Conservation (phyloP, 495 filamentous ascomycete species). For the Talaromyces liani region DNA sequence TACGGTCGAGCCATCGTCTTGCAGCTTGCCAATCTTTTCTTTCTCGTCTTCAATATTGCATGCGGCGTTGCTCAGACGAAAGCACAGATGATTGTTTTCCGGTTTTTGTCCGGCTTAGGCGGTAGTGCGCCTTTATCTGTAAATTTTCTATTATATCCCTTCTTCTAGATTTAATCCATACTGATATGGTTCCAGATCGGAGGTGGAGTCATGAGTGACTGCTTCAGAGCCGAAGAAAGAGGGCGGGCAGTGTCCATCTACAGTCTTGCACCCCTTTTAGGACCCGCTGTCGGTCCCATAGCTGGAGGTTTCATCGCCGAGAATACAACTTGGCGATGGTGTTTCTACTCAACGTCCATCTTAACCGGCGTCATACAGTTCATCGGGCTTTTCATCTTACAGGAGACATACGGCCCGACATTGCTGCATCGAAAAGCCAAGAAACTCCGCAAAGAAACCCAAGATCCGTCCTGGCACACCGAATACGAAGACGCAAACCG, state of each 20-base stretch:
- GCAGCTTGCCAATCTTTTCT: conserved; percentile 56
- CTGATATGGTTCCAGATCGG: conserved; percentile 29
- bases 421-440: conserved; percentile 51
- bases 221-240: conserved; percentile 55
- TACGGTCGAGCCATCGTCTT: conserved; percentile 62
- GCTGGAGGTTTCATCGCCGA: conserved; percentile 60
- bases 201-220: conserved; percentile 56
- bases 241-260: conserved; percentile 59
- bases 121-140: conserved; percentile 46
- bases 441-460: conserved; percentile 54
- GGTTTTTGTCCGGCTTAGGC: conserved; percentile 52
- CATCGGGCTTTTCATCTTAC: conserved; percentile 58
- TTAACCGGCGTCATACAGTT: conserved; percentile 54
- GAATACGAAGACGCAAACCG: conserved; percentile 50
- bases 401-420: conserved; percentile 62
- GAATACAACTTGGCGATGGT: conserved; percentile 65
- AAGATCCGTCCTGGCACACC: conserved; percentile 54
- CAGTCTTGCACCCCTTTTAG: conserved; percentile 57
- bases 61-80: conserved; percentile 46
- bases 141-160: conserved; percentile 9
- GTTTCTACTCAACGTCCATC: conserved; percentile 58
- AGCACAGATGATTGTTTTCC: conserved; percentile 45
- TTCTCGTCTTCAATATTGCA: conserved; percentile 51
- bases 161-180: neutral
- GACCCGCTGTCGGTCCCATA: conserved; percentile 59